These are phyloP conservation scores for Aspergillus persii DNA, from an alignment of 2,329 filamentous ascomycete species.

Conservation along the genomic window DNA sequence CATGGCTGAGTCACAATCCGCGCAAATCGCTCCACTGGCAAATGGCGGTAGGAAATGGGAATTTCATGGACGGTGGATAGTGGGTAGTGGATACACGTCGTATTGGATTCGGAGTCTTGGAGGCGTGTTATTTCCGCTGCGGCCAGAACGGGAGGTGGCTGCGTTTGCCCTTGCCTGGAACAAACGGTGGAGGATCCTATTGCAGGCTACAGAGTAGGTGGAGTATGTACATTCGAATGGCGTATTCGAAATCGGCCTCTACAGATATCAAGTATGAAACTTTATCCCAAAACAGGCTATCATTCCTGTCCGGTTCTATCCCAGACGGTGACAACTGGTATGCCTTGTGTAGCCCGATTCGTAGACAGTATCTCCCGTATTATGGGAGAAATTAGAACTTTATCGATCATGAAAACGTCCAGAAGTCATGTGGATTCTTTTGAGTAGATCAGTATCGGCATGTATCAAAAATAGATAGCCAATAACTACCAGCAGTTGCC, in stretches of 20 bases:
- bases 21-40: not conserved
- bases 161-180: not conserved
- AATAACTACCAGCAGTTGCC: not conserved
- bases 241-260: not conserved
- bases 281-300: not conserved
- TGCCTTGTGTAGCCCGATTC: not conserved
- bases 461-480: not conserved
- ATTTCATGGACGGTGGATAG: no score
- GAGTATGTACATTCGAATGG: no score
- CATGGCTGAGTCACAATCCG: not conserved
- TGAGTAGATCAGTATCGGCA: not conserved
- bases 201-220: no score
- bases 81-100: no score
- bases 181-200: not conserved
- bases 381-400: no score
- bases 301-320: not conserved
- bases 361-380: no score
- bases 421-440: no score
- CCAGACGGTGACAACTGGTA: not conserved
- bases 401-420: no score
- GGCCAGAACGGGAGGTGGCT: not conserved
- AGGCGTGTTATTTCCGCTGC: not conserved
- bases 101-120: not conserved
- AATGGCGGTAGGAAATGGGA: no score
- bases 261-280: not conserved